Evolutionary conservation across 768 basidiomycete genomes (phyloP), one percentile per base, ranked within the genome.

Genomic region (Mycena chlorophos): DNA sequence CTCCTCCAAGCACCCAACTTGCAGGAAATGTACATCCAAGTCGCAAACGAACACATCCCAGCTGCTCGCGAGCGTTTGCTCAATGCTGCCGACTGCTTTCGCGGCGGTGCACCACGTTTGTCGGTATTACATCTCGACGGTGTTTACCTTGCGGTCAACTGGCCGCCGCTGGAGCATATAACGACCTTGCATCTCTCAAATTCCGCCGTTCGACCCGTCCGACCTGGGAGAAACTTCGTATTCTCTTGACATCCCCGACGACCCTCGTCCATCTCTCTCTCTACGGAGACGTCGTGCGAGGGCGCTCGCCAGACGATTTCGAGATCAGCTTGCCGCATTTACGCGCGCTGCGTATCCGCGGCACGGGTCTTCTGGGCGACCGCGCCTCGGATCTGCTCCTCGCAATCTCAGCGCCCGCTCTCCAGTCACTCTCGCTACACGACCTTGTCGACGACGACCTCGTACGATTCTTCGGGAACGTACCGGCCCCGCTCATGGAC

Each of bases 311-410:
- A 12, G 17, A 37, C 2, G 12, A 46, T 38, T 40, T 58, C 6
- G 53, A 54, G 12, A 51, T 58, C 29, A 5, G 12, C 5, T 19
- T 59, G 25, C 51, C 46, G 3, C 38, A 48, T 29, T 25, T 59
- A 22, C 54, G 48, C 5, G 19, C 27, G 5, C 29, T 49, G 4
- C 45, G 57, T 14, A 58, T 58, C 19, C 57, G 57, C 26, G 57
- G 57, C 14, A 58, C 53, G 22, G 27, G 34, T 10, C 23, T 19
- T 8, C 28, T 55, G 42, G 57, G 57, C 6, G 42, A 51, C 20
- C 57, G 57, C 3, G 52, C 49, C n/a, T 54, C 52, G 2, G 53
- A 58, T 45, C 26, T 55, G 5, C 34, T 58, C 12, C 52, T 58
- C 49, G 26, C 30, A 17, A 49, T 58, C 26, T 49, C 42, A 5